Evolutionary conservation across 2,329 filamentous ascomycete genomes (phyloP), one percentile per base, ranked within the genome.

Genomic region (Talaromyces sp.): DNA sequence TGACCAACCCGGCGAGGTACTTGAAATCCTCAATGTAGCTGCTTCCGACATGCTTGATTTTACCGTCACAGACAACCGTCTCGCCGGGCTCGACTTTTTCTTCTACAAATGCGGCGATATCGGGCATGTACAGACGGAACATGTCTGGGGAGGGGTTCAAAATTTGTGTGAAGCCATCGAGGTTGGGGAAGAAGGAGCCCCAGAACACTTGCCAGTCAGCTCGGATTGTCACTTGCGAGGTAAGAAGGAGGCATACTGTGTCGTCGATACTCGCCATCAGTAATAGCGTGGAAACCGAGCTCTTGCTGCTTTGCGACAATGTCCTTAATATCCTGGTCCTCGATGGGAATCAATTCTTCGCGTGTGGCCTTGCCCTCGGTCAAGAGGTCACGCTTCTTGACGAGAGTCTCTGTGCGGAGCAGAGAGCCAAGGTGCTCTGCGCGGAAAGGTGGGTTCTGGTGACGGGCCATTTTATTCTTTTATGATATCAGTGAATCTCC

Each of bases 371-470:
- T 79, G 65, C 86, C 85, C 63, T 86, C 84, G 68, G 88, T 82
- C 66, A 83, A 76, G 73, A 84, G 74, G 69, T 83, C 79, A 76
- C 89, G 83, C 57, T 85, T 85, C 56, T 86, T 80, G 15, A 90
- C 81, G 31, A 92, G 83, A 61, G 84, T 78, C 61, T 86, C 76
- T 0, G 89, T 89, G 37, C 89, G 87, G 65, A 91, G 84, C 37
- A 92, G 81, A 15, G 89, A 91, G 59, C 89, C 89, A 67, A 90
- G 84, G 69, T 92, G 89, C 78, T 92, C 89, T 66, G 89, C 88
- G 73, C 90, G 85, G 78, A 90, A 91, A 59, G 87, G 89, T 49
- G 86, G 85, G 67, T 79, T 76, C 67, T 78, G 78, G 67, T 74
- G 79, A 57, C 64, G 59, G 41, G 64, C 17, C 64, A 66, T 66